Base-by-base conservation (phyloP, 495 filamentous ascomycete species). In the Penicillium roqueforti region DNA sequence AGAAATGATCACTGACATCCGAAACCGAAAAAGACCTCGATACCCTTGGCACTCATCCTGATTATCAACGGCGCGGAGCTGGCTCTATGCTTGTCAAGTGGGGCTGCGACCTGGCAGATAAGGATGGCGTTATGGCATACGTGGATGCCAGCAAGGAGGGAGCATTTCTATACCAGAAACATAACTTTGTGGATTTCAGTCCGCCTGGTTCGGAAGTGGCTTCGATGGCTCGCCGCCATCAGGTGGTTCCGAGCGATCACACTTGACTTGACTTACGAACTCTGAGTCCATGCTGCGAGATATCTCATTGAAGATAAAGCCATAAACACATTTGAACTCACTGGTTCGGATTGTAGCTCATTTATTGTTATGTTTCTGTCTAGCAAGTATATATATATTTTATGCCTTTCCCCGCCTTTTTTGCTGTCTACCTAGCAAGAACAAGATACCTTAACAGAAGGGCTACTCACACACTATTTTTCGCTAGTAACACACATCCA, bases 1-100 rank as follows among this genome's bases (percentile, higher is more conserved):
- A 34, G 5, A 34, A 6, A 34, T 34, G 14, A 14, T 14, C 5
- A 34, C 32, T 34, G 32, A 34, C 14, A 2, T 34, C 5, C 14
- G 0, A n/a, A n/a, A 14, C 1, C 22, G 4, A 23, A 23, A 34
- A 34, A 73, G 70, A 69, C 42, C 75, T 83, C 28, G 72, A 79
- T 55, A 71, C 76, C 37, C 58, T 84, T 5, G 68, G 72, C 6
- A 76, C 76, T 16, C 72, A 77, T 42, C 79, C 77, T 4, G 69
- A 73, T 18, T 76, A 75, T 42, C 70, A 73, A 54, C 58, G 69
- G 10, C 63, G 71, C 22, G 80, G 80, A 3, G 80, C 80, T 4
- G 80, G 76, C 8, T 67, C 66, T 1, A 69, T 75, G 57, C 69
- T 83, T 1, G 64, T 80, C 3, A 28, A 62, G 22, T 83, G 79